Evolutionary conservation across 2,329 filamentous ascomycete genomes (phyloP).

Genomic region (Colletotrichum brevisporum): DNA sequence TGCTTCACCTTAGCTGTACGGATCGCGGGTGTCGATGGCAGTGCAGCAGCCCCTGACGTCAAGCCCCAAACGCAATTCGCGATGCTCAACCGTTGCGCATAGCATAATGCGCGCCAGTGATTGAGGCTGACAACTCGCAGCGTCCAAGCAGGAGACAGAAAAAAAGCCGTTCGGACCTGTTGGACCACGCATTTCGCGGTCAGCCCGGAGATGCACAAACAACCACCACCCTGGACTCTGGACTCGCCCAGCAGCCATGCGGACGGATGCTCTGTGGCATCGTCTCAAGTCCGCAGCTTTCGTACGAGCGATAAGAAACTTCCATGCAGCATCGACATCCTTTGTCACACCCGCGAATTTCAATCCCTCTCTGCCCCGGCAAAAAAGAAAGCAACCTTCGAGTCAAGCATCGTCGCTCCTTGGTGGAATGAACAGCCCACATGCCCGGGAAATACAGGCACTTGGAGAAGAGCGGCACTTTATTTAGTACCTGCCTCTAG

Average conservation of each 20-base stretch:
- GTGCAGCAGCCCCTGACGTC: constrained; percentile 20
- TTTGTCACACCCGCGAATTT: neutral
- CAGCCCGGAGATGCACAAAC: constrained; percentile 15
- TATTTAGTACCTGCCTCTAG: too few species aligned
- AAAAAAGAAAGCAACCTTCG: neutral
- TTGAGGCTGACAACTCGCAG: constrained; percentile 4
- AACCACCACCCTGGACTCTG: neutral
- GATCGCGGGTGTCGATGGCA: neutral
- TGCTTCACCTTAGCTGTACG: neutral
- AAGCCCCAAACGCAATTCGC: constrained; percentile 22
- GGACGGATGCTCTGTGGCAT: neutral
- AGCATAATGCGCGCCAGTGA: neutral
- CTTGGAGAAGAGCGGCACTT: too few species aligned
- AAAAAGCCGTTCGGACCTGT: neutral
- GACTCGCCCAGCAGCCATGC: neutral
- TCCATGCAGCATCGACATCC: constrained; percentile 7
- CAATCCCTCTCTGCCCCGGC: neutral
- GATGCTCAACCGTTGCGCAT: neutral
- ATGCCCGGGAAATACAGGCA: too few species aligned
- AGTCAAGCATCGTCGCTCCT: neutral
- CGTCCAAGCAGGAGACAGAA: constrained; percentile 3
- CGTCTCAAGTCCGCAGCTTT: neutral
- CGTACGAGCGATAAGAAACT: constrained; percentile 18
- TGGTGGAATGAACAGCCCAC: constrained; percentile 3
- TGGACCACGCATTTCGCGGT: neutral